These are phyloP conservation scores for Zymoseptoria tritici DNA, from an alignment of 2,329 filamentous ascomycete genomes.

Conservation along the genomic window DNA sequence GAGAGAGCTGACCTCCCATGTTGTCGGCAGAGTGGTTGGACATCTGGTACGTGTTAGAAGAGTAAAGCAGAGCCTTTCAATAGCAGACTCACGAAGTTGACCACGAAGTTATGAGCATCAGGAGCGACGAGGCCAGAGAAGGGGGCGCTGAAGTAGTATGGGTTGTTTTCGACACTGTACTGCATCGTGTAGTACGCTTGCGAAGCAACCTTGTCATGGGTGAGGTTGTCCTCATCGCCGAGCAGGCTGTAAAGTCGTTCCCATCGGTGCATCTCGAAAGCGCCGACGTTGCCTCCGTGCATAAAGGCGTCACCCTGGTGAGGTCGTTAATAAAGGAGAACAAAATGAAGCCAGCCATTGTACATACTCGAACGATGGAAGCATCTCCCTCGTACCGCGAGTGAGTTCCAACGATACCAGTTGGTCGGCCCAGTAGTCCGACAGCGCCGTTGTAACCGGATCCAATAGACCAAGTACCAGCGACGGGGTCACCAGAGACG, in stretches of 20 bases:
- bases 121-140: slow-evolving; percentile 16
- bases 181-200: slow-evolving; percentile 10
- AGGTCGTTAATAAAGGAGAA: neutral
- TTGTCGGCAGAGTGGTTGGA: slow-evolving; percentile 19
- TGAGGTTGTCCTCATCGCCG: slow-evolving; percentile 1
- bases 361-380: slow-evolving; percentile 7
- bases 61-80: neutral
- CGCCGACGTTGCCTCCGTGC: slow-evolving; percentile 6
- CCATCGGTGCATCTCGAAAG: slow-evolving; percentile 10
- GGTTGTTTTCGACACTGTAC: slow-evolving; percentile 7
- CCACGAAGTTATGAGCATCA: slow-evolving; percentile 22
- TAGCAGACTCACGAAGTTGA: slow-evolving; percentile 10
- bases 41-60: slow-evolving; percentile 7
- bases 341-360: neutral
- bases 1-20: slow-evolving; percentile 14
- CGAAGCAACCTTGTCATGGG: slow-evolving; percentile 9
- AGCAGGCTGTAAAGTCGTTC: slow-evolving; percentile 7
- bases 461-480: slow-evolving; percentile 9
- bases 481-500: slow-evolving; percentile 14
- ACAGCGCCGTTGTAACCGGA: slow-evolving; percentile 1
- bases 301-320: slow-evolving; percentile 9
- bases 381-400: slow-evolving; percentile 9
- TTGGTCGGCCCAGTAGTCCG: slow-evolving; percentile 5
- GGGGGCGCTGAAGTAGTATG: slow-evolving; percentile 7
- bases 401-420: slow-evolving; percentile 8